Evolutionary conservation across 208 protist species (phyloP), one percentile per base, ranked within the genome.

Genomic region (Histomonas meleagridis): DNA sequence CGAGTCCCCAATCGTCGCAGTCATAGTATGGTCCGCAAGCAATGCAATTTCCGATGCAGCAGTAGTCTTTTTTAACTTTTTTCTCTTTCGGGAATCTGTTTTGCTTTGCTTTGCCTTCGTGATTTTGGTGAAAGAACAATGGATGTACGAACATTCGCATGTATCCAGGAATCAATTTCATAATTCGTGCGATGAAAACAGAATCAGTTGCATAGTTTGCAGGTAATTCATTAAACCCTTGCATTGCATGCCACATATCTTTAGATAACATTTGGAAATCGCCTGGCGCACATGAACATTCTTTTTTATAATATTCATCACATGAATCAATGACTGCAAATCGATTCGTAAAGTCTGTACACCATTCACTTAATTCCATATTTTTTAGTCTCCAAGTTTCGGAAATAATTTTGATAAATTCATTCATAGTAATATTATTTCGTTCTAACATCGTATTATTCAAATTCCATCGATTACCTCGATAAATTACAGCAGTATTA

Each of bases 141-240:
- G 76, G 21, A 35, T 51, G 46, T 40, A 16, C 16, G 18, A 65
- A 65, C 60, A 65, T 65, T 28, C 60, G 16, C 3, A 26, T 46
- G 38, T 86, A 86, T 32, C 76, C 76, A 55, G 76, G 76, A 21
- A 86, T n/a, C 14, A 86, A 43, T 28, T 86, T 86, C 76, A 86
- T 86, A 1, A 86, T 38, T 49, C 35, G 51, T 38, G 40, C 40
- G 18, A 86, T 26, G 46, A 86, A 86, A 18, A 86, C 7, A 57
- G 76, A 40, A 86, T 86, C 76, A 55, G 55, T 46, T 38, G 51
- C 55, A 26, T 26, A 1, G 55, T 86, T 86, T 86, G 40, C 76
- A n/a, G 76, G 76, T 32, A 18, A 32, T 86, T 86, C 76, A 86
- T 86, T 46, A 38, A 86, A 86, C 38, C 76, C 76, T 2, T 28